Base-by-base conservation (phyloP, 2,329 filamentous ascomycete genomes). In the Epichloe hybrida region DNA sequence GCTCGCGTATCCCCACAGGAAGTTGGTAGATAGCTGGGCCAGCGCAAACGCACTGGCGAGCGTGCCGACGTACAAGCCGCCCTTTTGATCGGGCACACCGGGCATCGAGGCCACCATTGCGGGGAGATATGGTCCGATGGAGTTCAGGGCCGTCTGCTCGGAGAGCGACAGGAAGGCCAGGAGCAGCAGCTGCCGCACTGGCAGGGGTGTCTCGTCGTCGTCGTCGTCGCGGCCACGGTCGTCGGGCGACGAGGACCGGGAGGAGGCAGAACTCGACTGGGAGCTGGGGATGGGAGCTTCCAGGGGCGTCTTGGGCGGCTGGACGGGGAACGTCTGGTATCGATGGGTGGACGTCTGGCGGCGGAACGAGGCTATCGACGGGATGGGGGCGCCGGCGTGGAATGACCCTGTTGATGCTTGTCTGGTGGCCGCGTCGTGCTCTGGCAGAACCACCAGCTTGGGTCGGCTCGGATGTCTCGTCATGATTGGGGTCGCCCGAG, bases 131-230 rank as follows among this genome's bases (percentile, higher is more conserved):
- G 93, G 93, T 11, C 85, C 86, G 61, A 98, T 96, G 21, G 89
- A 95, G 67, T 98, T 98, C 62, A 98, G 77, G 0, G 93, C 93
- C 0, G 91, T 97, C 72, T 98, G 93, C 65, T 98, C 93, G 50
- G 87, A 86, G 21, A 98, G 75, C 6, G 90, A 90, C 53, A 98
- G 86, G 56, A 96, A 71, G 1, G 91, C 91, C 36, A 98, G 73
- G 12, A 97, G 79, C 5, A 82, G 76, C 54, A 98, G 83, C 71
- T 97, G 93, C 57, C 76, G 81, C 56, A 81, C 80, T 0, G 93
- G 93, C 17, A 98, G 70, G 0, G 91, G 90, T 2, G 88, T 87
- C 56, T 17, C 17, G 17, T 17, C 17, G 17, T 17, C 17, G 17
- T 17, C 17, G 17, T 71, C 57, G 13, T 69, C 67, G 46, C 63